phyloP scores from a whole-genome alignment of 352 stramenopile species.

The Phytophthora fragariaefolia region DNA sequence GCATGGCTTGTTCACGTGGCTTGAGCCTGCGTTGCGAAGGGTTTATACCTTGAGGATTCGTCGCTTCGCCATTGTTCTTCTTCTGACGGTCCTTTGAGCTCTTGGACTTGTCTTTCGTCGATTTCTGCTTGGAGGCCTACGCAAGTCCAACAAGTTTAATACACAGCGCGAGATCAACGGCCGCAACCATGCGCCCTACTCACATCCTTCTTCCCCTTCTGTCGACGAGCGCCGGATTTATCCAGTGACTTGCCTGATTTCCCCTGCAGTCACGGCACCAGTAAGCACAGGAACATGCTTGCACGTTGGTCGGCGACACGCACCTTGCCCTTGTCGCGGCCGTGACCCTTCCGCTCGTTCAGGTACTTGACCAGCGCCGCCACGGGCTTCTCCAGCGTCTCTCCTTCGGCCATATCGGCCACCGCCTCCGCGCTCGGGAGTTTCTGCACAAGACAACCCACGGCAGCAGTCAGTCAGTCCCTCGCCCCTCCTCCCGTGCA shows the following conservation, averaged over 20 bases:
- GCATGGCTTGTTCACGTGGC: neutral
- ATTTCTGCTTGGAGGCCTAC: conserved; percentile 41
- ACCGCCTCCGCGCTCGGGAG: conserved; percentile 69
- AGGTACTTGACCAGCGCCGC: conserved; percentile 83
- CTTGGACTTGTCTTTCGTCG: conserved; percentile 50
- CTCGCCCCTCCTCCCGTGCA: no score
- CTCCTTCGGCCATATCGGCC: conserved; percentile 57
- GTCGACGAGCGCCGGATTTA: conserved; percentile 45
- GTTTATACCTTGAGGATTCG: conserved; percentile 26
- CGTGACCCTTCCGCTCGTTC: conserved; percentile 74
- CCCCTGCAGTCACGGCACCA: no score
- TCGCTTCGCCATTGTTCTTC: conserved; percentile 30
- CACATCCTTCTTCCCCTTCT: conserved; percentile 60
- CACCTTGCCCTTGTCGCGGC: conserved; percentile 75
- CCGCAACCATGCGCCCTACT: no score
- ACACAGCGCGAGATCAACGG: no score
- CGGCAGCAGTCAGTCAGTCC: conserved; percentile 2
- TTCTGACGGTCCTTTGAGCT: conserved; percentile 42
- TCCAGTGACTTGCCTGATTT: conserved; percentile 47
- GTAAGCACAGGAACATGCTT: conserved; percentile 16
- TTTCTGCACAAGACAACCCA: conserved; percentile 51
- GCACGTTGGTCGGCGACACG: no score
- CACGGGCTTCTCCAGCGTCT: conserved; percentile 69
- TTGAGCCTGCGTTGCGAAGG: neutral
- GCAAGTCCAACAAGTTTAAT: neutral